phyloP scores from a whole-genome alignment of 805 yeast genomes.

The Wickerhamiella bombiphila region DNA sequence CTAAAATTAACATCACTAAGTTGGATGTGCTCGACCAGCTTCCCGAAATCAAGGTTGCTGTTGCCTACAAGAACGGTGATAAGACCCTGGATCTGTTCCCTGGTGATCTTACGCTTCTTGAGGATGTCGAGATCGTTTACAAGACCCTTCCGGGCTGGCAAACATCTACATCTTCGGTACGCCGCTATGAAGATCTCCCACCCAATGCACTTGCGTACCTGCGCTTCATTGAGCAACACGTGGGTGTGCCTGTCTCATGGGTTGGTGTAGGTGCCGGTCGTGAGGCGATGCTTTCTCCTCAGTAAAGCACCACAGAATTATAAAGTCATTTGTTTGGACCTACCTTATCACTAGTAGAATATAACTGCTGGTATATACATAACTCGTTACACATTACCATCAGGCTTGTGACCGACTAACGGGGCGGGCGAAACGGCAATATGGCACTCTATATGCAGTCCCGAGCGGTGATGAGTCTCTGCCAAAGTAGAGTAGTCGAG shows the following conservation, averaged over 20 bases:
- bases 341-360: too few species aligned
- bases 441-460: too few species aligned
- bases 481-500: constrained; percentile 17
- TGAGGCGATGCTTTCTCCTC: constrained; percentile 62
- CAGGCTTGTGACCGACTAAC: too few species aligned
- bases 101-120: constrained; percentile 71
- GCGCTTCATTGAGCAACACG: constrained; percentile 69
- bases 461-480: constrained; percentile 8
- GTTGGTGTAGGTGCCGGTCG: constrained; percentile 98
- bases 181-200: constrained; percentile 65
- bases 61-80: constrained; percentile 60
- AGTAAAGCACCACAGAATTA: too few species aligned
- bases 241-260: constrained; percentile 82
- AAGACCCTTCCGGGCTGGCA: constrained; percentile 93
- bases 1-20: constrained; percentile 84
- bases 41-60: constrained; percentile 76
- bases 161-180: constrained; percentile 58
- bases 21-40: constrained; percentile 87
- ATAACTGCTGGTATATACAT: too few species aligned
- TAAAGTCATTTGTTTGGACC: too few species aligned
- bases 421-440: too few species aligned
- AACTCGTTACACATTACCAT: too few species aligned
- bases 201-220: constrained; percentile 75
- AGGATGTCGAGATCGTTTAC: constrained; percentile 83
- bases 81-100: constrained; percentile 70